phyloP scores from a whole-genome alignment of 345 rosid species.

The thale cress (Arabidopsis thaliana) region TAIR10.1 NC_003070.9:24586501-24587000 shows the following conservation, averaged over 20 bases:
- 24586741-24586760: neutral
- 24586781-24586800: too few relatives aligned
- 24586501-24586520: conserved; percentile 73
- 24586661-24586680: conserved; percentile 57
- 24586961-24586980: too few relatives aligned
- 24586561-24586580: conserved; percentile 78
- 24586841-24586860: neutral
- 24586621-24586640: conserved; percentile 65
- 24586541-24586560: conserved; percentile 59
- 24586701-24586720: neutral
- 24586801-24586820: neutral
- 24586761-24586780: neutral
- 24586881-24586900: neutral
- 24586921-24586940: neutral
- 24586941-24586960: neutral
- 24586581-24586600: conserved; percentile 62
- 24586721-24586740: neutral
- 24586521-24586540: conserved; percentile 50
- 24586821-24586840: neutral
- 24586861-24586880: neutral
- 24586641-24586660: conserved; percentile 72
- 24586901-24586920: neutral
- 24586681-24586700: neutral
- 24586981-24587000: too few relatives aligned
- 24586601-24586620: conserved; percentile 55